Percentiles rank a stretch among this genome's conserved stretches.
Conservation (phyloP, 805 yeast species). For the Nakazawaea peltata region DNA sequence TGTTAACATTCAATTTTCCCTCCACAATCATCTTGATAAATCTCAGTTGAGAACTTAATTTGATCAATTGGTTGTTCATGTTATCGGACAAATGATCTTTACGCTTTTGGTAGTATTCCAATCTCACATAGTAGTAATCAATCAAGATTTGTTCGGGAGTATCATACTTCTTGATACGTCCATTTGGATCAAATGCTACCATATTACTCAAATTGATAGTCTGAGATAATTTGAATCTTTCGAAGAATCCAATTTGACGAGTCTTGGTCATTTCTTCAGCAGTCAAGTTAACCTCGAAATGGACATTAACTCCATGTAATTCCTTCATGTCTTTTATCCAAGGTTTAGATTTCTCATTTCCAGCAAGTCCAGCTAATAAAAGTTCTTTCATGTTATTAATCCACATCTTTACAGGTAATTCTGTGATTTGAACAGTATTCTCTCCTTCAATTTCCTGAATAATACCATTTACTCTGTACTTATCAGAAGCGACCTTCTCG, state of each 20-base stretch:
- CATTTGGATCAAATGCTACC: constrained; percentile 92
- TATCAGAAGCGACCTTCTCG: constrained; percentile 55
- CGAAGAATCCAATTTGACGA: constrained; percentile 65
- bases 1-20: constrained; percentile 57
- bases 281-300: constrained; percentile 67
- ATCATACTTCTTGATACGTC: constrained; percentile 79
- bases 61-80: constrained; percentile 67
- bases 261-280: constrained; percentile 82
- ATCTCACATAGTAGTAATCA: constrained; percentile 80
- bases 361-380: constrained; percentile 62
- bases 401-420: constrained; percentile 90
- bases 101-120: constrained; percentile 86
- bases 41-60: constrained; percentile 75
- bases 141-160: constrained; percentile 66
- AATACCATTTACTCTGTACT: constrained; percentile 68
- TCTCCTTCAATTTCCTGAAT: constrained; percentile 70
- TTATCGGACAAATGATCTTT: constrained; percentile 71
- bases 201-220: constrained; percentile 71
- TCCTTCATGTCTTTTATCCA: constrained; percentile 96
- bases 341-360: constrained; percentile 63
- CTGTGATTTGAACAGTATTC: constrained; percentile 80
- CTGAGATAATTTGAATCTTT: constrained; percentile 71
- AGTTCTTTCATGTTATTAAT: constrained; percentile 85
- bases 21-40: constrained; percentile 89
- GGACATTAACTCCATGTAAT: constrained; percentile 78